Evolutionary conservation across 2,329 filamentous ascomycete genomes (phyloP).

Genomic region (Botrytis tulipae): DNA sequence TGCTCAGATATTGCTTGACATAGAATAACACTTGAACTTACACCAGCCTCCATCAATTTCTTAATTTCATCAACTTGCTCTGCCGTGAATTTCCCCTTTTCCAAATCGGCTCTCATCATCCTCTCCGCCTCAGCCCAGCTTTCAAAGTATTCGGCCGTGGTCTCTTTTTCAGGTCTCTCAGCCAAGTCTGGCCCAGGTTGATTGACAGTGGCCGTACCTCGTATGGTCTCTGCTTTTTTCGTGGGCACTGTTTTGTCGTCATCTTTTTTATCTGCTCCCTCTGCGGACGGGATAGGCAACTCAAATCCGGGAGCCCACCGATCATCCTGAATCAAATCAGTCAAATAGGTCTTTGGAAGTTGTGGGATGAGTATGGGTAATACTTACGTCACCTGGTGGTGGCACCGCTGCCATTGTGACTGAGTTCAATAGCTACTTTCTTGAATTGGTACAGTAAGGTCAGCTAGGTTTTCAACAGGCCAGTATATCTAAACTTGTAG

Average conservation of each 20-base stretch:
- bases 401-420: neutral
- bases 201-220: slow-evolving; percentile 1
- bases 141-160: neutral
- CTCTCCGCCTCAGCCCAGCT: neutral
- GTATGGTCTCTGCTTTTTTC: neutral
- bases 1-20: too few relatives aligned
- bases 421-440: neutral
- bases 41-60: neutral
- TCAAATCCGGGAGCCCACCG: neutral
- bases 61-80: neutral
- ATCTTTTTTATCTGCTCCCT: too few relatives aligned
- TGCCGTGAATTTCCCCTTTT: neutral
- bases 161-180: slow-evolving; percentile 3
- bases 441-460: neutral
- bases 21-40: neutral
- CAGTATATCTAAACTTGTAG: neutral
- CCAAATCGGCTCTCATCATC: neutral
- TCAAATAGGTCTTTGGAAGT: neutral
- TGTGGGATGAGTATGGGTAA: too few relatives aligned
- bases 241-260: too few relatives aligned
- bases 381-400: neutral
- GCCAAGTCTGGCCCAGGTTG: neutral
- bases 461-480: neutral
- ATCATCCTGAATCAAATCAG: neutral
- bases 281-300: neutral